Percentiles rank a stretch among this genome's conserved stretches.
Evolutionary conservation across 352 stramenopile species (phyloP).

Genomic region (Phytophthora pistaciae): DNA sequence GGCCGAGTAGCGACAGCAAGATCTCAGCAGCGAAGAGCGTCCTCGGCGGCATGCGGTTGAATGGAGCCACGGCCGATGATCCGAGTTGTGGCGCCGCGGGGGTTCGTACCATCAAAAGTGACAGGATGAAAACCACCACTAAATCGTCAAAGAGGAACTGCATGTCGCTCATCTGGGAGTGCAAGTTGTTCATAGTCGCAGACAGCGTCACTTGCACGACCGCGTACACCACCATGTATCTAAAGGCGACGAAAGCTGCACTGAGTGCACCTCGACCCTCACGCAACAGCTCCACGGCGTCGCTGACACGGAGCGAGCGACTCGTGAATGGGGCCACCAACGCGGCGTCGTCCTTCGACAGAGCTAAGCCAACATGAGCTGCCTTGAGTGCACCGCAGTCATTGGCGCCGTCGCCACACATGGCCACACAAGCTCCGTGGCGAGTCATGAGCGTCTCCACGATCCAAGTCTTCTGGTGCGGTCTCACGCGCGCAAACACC

Average conservation of each 20-base stretch:
- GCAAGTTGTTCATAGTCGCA: slow-evolving; percentile 67
- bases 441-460: slow-evolving; percentile 70
- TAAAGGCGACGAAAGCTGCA: slow-evolving; percentile 90
- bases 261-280: slow-evolving; percentile 92
- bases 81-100: slow-evolving; percentile 46
- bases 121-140: slow-evolving; percentile 73
- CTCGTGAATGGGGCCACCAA: slow-evolving; percentile 94
- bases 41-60: slow-evolving; percentile 54
- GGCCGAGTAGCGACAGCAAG: slow-evolving; percentile 62
- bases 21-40: slow-evolving; percentile 75
- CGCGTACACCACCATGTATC: slow-evolving; percentile 94
- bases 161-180: slow-evolving; percentile 79
- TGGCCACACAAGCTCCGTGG: slow-evolving; percentile 62
- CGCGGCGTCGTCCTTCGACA: slow-evolving; percentile 91
- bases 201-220: slow-evolving; percentile 86
- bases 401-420: slow-evolving; percentile 86
- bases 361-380: slow-evolving; percentile 90
- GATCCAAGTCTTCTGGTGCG: slow-evolving; percentile 86
- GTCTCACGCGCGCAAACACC: slow-evolving; percentile 78
- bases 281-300: slow-evolving; percentile 84
- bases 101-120: slow-evolving; percentile 79
- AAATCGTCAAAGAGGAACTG: slow-evolving; percentile 87
- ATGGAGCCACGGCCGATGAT: slow-evolving; percentile 22
- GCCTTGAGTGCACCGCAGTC: slow-evolving; percentile 93
- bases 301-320: slow-evolving; percentile 81